Evolutionary conservation across 352 stramenopile species (phyloP).

Genomic region (Thalassiosira tumida): DNA sequence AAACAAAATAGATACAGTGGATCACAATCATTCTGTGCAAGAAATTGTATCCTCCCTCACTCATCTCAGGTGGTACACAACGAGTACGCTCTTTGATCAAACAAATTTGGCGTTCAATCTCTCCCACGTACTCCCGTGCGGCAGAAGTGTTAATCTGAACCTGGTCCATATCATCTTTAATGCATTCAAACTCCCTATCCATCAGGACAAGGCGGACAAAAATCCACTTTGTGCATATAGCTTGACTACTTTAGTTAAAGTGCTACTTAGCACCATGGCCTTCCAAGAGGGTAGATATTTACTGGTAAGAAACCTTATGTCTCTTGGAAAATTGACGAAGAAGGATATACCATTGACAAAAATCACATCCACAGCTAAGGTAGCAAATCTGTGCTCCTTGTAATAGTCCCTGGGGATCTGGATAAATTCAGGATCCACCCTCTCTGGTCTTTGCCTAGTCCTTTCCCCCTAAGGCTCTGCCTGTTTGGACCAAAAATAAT

Average conservation of each 20-base stretch:
- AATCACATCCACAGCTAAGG: conserved; percentile 77
- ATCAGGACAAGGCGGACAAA: conserved; percentile 7
- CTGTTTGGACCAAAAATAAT: conserved; percentile 54
- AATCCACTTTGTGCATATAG: conserved; percentile 46
- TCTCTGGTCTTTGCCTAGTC: too few species aligned
- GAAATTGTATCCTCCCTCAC: conserved; percentile 52
- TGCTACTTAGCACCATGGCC: conserved; percentile 3
- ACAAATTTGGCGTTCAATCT: conserved; percentile 47
- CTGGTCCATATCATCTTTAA: background rate
- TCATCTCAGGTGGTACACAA: conserved; percentile 21
- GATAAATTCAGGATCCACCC: conserved; percentile 41
- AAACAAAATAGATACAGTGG: too few species aligned
- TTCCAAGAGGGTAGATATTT: conserved; percentile 31
- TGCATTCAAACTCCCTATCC: conserved; percentile 55
- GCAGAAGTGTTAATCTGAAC: conserved; percentile 27
- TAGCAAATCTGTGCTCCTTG: conserved; percentile 60
- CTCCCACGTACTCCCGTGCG: conserved; percentile 23
- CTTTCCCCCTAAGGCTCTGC: too few species aligned
- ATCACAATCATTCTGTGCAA: too few species aligned
- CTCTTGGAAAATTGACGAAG: conserved; percentile 46
- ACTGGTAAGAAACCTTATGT: conserved; percentile 25
- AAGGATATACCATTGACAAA: conserved; percentile 81
- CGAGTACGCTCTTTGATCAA: conserved; percentile 18
- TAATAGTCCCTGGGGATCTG: conserved; percentile 64
- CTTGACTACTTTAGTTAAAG: background rate